Conservation (phyloP, 2,329 filamentous ascomycete species). For the Ceratocystis smalleyi region DNA sequence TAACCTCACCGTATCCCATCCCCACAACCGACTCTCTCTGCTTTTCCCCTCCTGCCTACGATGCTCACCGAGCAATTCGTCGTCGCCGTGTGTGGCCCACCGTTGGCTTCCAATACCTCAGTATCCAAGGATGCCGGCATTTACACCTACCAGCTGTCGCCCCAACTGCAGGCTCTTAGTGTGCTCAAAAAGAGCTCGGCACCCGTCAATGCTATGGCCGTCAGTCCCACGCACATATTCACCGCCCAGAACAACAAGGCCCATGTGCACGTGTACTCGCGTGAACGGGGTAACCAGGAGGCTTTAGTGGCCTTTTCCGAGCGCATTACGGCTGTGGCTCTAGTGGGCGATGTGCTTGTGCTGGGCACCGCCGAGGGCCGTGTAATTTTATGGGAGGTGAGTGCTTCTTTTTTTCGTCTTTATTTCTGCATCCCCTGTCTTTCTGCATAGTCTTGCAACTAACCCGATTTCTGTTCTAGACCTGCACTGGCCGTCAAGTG, state of each 20-base stretch:
- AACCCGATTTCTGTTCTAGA: slow-evolving; percentile 29
- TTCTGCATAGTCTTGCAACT: background rate
- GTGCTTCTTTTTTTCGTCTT: slow-evolving; percentile 19
- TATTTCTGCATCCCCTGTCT: background rate
- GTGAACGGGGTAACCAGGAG: slow-evolving; percentile 73
- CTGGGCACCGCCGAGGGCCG: slow-evolving; percentile 75
- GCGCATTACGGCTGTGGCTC: slow-evolving; percentile 60
- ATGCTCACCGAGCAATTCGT: slow-evolving; percentile 49
- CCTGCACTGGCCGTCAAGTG: slow-evolving; percentile 58
- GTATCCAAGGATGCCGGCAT: slow-evolving; percentile 70
- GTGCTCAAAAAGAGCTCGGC: slow-evolving; percentile 86
- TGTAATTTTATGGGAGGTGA: slow-evolving; percentile 83
- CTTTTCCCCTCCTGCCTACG: slow-evolving; percentile 10
- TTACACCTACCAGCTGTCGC: slow-evolving; percentile 69
- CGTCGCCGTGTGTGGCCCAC: slow-evolving; percentile 41
- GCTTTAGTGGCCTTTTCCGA: slow-evolving; percentile 78
- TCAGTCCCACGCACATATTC: slow-evolving; percentile 72
- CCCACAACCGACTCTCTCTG: background rate
- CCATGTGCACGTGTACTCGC: slow-evolving; percentile 81
- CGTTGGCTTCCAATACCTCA: slow-evolving; percentile 44
- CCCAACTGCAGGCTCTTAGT: slow-evolving; percentile 55
- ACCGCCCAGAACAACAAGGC: slow-evolving; percentile 84
- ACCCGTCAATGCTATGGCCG: slow-evolving; percentile 61
- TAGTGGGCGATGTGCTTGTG: slow-evolving; percentile 57
- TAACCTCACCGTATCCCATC: background rate